A percentile compares a stretch with the other conserved stretches of the same genome.
Conservation (phyloP, 345 rosid genomes). For the Ricinus communis region DNA sequence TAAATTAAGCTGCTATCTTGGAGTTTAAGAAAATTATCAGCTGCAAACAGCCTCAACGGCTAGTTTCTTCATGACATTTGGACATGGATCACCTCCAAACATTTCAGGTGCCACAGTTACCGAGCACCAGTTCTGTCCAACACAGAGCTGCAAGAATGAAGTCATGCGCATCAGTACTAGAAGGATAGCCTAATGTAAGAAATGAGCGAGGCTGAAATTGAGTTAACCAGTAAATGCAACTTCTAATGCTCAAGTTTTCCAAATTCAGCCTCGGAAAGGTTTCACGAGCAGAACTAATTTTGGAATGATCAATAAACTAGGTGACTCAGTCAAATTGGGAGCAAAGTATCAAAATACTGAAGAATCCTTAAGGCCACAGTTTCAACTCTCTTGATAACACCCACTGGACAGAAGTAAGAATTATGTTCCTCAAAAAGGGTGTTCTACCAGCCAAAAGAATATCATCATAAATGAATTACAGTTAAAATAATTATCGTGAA, state of each 20-base stretch:
- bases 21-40: conserved; percentile 27
- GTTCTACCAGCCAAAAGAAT: neutral
- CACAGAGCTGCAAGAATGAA: conserved; percentile 66
- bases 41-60: conserved; percentile 87
- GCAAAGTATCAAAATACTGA: too few species aligned
- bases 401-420: too few species aligned
- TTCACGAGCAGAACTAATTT: too few species aligned
- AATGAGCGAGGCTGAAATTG: neutral
- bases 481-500: neutral
- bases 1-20: conserved; percentile 22
- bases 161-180: neutral
- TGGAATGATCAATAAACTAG: too few species aligned
- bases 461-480: neutral
- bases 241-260: neutral
- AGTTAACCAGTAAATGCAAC: neutral
- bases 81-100: conserved; percentile 98
- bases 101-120: conserved; percentile 92
- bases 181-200: neutral
- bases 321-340: too few species aligned
- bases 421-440: neutral
- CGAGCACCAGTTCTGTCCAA: conserved; percentile 85
- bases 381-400: too few species aligned
- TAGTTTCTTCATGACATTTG: conserved; percentile 82
- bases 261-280: too few species aligned
- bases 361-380: too few species aligned